These are phyloP conservation scores for Claviceps fusiformis DNA, from an alignment of 2,329 filamentous ascomycete genomes.

Conservation along the genomic window DNA sequence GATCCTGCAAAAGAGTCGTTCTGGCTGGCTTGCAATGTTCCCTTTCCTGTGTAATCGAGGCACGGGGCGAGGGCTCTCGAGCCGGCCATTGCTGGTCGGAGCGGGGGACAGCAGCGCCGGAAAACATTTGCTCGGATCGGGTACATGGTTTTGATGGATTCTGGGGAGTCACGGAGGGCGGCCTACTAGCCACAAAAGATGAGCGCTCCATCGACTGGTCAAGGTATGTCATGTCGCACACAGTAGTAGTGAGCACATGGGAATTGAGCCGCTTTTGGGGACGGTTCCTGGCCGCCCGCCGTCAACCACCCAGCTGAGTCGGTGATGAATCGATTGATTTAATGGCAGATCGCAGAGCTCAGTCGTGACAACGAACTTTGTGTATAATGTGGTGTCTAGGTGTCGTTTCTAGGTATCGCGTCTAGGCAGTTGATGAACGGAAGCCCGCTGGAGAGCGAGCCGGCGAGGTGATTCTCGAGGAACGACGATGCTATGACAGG, in stretches of 20 bases:
- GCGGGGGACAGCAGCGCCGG: too few species aligned
- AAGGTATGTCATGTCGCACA: slow-evolving; percentile 19
- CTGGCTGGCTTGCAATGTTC: slow-evolving; percentile 14
- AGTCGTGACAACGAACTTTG: neutral
- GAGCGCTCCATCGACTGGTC: slow-evolving; percentile 17
- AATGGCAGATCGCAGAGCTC: neutral
- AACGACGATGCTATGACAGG: neutral
- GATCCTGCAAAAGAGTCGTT: slow-evolving; percentile 23
- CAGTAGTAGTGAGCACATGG: slow-evolving; percentile 11
- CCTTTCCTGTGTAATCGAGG: slow-evolving; percentile 9
- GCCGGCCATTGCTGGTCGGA: neutral
- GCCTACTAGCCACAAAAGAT: slow-evolving; percentile 16
- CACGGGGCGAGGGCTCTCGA: neutral
- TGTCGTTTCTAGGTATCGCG: too few species aligned
- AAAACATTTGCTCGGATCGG: neutral
- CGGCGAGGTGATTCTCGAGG: neutral
- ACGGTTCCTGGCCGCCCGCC: slow-evolving; percentile 3
- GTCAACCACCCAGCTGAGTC: neutral
- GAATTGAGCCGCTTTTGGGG: neutral
- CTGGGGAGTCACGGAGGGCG: slow-evolving; percentile 12
- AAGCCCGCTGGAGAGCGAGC: neutral
- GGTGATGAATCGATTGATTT: neutral
- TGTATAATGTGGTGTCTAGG: neutral
- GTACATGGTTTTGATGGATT: slow-evolving; percentile 1
- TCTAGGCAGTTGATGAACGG: neutral